Evolutionary conservation across 495 filamentous ascomycete genomes (phyloP), one percentile per base, ranked within the genome.

Genomic region (Geopyxis carbonaria): DNA sequence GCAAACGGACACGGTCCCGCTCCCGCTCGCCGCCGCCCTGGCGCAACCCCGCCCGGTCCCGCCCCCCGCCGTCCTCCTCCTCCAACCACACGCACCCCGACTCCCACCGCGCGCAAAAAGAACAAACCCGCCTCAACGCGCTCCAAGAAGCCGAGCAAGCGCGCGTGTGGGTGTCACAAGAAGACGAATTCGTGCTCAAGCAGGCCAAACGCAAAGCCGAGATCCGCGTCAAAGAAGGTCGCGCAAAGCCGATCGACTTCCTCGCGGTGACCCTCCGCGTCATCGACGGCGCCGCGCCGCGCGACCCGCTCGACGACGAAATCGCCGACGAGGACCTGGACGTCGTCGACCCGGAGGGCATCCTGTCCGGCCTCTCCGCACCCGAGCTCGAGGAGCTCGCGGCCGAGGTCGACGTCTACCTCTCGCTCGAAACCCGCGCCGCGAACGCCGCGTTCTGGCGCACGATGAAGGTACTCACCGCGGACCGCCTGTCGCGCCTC

Each of bases 121-220:
- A 58, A 24, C 50, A 57, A 37, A 55, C 67, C 20, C 67, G 66
- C 5, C 59, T 72, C 22, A 77, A 75, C 45, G 63, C 71, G 38
- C 61, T 72, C 3, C 69, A 75, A 47, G 74, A 78, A 52, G 80
- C 83, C 38, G 75, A 86, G 55, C 81, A 82, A 47, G 79, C 72
- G 47, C 67, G 75, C 27, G 66, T 76, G 49, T 99, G 91, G 70
- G 77, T 99, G 16, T 76, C 86, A 37, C 80, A 89, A 54, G 89
- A 99, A 59, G 89, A 95, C 61, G 71, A 78, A 38, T 99, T 99
- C 53, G 89, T 99, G 15, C 64, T 99, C 46, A 85, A 86, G 57
- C 89, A 99, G 57, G 78, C 89, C 19, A 95, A 94, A 63, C 95
- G 91, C 64, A 95, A 94, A 64, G 87, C 89, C 25, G 81, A 84